Base-by-base conservation (phyloP, 805 yeast species). In the Hanseniaspora meyeri region DNA sequence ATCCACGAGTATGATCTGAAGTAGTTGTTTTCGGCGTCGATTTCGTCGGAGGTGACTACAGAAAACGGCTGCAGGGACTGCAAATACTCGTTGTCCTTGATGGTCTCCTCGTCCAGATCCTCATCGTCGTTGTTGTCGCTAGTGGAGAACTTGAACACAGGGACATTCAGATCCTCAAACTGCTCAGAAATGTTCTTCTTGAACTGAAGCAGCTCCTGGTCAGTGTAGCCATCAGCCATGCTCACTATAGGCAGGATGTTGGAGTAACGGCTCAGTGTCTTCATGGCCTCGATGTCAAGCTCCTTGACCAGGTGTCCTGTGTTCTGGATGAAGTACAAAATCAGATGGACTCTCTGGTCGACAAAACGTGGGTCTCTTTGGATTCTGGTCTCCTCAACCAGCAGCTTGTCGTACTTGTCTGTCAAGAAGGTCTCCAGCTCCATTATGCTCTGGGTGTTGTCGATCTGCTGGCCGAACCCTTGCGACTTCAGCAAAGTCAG, bases 381-480 rank as follows among this genome's bases (percentile, higher is more conserved):
- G 60, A 89, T 87, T 60, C 91, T 76, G 1, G 93, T 85, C 68
- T 89, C 96, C 67, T 89, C 96, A 1, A 87, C 87, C 49, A 89
- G 75, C 0, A 86, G 88, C 57, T 77, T 72, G 66, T 84, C 90
- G 65, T 85, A 85, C 65, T 85, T 91, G 65, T 83, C 88, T 66
- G 83, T 85, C 63, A 86, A 70, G 65, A 77, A 86, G 57, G 76
- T 74, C 54, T 79, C 78, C 53, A 85, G 78, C 65, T 85, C 93
- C 12, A 71, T 73, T 63, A 78, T 80, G 65, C 91, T 84, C 51
- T 83, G 62, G 49, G 79, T 75, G 68, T 84, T 85, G 70, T 87
- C 84, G 61, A 87, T 74, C 67, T 82, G 82, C 63, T 84, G 90
- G 45, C 91, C 93, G 64, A 84, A 81, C 0, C 91, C 93, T 20